phyloP scores from a whole-genome alignment of 2,329 filamentous ascomycete species.

The Xylaria sp. region DNA sequence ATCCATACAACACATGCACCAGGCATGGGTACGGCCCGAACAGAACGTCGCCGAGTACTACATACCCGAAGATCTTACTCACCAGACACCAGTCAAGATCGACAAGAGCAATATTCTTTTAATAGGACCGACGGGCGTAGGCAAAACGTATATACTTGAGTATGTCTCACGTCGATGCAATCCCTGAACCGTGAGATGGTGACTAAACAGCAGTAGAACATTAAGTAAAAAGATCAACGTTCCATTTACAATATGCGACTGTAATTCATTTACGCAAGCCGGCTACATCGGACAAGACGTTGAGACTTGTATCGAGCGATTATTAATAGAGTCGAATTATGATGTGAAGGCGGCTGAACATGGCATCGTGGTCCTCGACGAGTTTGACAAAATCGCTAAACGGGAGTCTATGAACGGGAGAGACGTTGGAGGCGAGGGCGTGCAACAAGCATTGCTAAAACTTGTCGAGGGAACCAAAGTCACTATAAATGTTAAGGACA shows the following conservation, averaged over 20 bases:
- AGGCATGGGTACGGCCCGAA: constrained; percentile 48
- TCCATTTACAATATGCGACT: constrained; percentile 94
- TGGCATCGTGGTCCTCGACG: constrained; percentile 94
- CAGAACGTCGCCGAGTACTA: constrained; percentile 59
- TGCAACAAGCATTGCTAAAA: constrained; percentile 94
- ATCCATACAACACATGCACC: constrained; percentile 56
- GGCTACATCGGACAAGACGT: constrained; percentile 98
- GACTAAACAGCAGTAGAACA: constrained; percentile 67
- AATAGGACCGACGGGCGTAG: constrained; percentile 91
- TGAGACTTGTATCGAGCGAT: constrained; percentile 91
- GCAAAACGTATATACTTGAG: constrained; percentile 93
- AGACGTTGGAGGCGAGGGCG: constrained; percentile 95
- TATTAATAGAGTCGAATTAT: constrained; percentile 91
- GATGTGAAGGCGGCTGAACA: constrained; percentile 85
- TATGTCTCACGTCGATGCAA: constrained; percentile 49
- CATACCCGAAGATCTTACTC: constrained; percentile 58
- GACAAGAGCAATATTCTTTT: constrained; percentile 96
- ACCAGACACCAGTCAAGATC: constrained; percentile 71
- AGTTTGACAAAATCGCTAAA: constrained; percentile 96
- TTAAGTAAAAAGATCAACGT: constrained; percentile 93
- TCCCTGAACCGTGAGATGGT: constrained; percentile 6
- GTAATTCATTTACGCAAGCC: constrained; percentile 94
- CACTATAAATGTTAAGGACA: constrained; percentile 88
- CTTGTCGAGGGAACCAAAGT: constrained; percentile 96
- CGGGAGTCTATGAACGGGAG: constrained; percentile 88